These are phyloP conservation scores for Populus trichocarpa DNA, from an alignment of 441 rosid genomes.

Conservation along the genomic window DNA sequence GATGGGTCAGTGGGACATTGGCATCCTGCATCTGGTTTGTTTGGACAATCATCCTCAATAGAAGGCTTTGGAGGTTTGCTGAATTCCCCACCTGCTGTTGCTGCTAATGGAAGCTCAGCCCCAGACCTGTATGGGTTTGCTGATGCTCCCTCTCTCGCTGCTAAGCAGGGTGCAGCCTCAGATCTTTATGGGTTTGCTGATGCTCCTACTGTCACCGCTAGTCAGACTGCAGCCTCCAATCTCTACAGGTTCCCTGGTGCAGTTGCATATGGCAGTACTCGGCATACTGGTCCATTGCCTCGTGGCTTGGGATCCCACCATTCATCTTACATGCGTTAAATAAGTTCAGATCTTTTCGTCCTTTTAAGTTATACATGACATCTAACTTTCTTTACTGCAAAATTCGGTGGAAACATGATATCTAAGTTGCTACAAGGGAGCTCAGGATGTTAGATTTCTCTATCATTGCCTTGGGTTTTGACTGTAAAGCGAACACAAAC, in stretches of 20 bases:
- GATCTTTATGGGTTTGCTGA: constrained; percentile 29
- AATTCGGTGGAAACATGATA: neutral
- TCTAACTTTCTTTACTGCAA: neutral
- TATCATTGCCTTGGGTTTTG: neutral
- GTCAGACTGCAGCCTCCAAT: neutral
- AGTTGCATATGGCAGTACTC: constrained; percentile 14
- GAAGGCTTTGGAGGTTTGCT: constrained; percentile 49
- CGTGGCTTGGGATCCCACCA: constrained; percentile 2
- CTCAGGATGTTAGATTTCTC: constrained; percentile 1
- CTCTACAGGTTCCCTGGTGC: neutral
- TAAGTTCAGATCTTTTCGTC: neutral
- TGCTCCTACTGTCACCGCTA: constrained; percentile 3
- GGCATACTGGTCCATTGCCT: neutral
- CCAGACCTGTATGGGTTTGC: constrained; percentile 47
- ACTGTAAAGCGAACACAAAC: neutral
- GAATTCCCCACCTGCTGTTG: constrained; percentile 23
- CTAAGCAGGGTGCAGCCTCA: neutral
- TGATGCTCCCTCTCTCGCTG: constrained; percentile 21
- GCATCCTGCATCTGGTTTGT: constrained; percentile 37
- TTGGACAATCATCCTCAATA: constrained; percentile 32
- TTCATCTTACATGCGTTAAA: constrained; percentile 4
- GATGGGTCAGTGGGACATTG: constrained; percentile 30
- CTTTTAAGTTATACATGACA: neutral
- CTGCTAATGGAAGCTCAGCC: constrained; percentile 22
- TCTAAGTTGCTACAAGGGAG: neutral